Conservation (phyloP, 257 asterid species). For the Nicotiana knightiana region DNA sequence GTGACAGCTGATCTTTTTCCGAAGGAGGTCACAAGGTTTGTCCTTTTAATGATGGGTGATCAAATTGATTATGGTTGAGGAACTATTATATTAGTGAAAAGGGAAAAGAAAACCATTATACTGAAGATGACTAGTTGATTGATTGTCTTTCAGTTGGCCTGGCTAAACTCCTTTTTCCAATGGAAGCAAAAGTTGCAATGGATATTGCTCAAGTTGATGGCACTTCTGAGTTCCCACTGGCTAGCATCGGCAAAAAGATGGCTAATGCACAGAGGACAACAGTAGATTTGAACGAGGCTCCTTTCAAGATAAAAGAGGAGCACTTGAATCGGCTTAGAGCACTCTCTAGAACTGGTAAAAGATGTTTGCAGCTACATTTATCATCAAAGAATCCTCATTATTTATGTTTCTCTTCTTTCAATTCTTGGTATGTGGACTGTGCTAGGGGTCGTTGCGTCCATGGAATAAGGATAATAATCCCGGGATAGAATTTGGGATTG, state of each 20-base stretch:
- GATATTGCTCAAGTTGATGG: constrained; percentile 95
- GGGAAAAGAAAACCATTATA: not conserved
- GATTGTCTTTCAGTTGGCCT: constrained; percentile 55
- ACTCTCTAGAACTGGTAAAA: constrained; percentile 83
- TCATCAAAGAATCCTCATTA: not conserved
- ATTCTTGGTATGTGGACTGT: not conserved
- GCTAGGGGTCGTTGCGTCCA: no score
- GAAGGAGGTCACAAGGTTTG: not conserved
- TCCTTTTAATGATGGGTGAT: not conserved
- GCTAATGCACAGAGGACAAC: constrained; percentile 43
- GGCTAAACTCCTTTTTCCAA: constrained; percentile 83
- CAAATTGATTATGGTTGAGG: not conserved
- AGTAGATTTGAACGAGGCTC: constrained; percentile 87
- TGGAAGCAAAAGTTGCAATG: constrained; percentile 95
- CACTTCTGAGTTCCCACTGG: constrained; percentile 52
- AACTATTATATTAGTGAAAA: not conserved
- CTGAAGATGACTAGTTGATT: not conserved
- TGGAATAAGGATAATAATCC: no score
- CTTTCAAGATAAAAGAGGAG: constrained; percentile 85
- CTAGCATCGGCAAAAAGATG: constrained; percentile 30
- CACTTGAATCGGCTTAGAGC: constrained; percentile 85
- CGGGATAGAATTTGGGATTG: no score
- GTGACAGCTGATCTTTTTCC: not conserved
- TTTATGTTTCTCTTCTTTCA: not conserved
- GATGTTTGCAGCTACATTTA: not conserved